phyloP scores from a whole-genome alignment of 1,284 basidiomycete species.

The Ustilago esculenta region DNA sequence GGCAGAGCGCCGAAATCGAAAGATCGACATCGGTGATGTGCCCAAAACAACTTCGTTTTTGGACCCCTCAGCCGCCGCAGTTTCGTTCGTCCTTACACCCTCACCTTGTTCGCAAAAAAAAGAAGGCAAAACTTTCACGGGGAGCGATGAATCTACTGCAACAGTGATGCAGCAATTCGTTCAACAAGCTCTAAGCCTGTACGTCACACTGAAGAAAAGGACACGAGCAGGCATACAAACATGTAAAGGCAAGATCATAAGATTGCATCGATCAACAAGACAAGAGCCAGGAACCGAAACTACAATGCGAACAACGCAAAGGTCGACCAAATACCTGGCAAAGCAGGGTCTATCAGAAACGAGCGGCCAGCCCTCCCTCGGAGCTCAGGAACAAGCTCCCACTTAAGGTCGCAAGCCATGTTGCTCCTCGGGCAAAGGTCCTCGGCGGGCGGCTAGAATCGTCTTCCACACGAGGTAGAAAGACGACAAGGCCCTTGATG shows the following conservation, averaged over 20 bases:
- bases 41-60: no score
- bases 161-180: no score
- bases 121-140: no score
- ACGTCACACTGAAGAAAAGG: no score
- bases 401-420: conserved; percentile 60
- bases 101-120: no score
- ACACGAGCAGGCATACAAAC: neutral
- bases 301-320: conserved; percentile 12
- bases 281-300: neutral
- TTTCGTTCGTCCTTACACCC: no score
- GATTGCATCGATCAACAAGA: conserved; percentile 11
- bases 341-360: conserved; percentile 59
- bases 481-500: conserved; percentile 49
- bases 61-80: no score
- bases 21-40: no score
- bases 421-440: conserved; percentile 62
- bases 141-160: no score
- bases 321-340: conserved; percentile 10
- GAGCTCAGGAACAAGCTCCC: conserved; percentile 61
- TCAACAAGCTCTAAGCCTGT: no score
- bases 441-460: conserved; percentile 64
- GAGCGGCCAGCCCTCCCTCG: conserved; percentile 64
- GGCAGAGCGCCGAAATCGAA: no score
- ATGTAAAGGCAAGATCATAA: conserved; percentile 4
- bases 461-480: conserved; percentile 13